These are phyloP conservation scores for Ramularia endophylla DNA, from an alignment of 2,329 filamentous ascomycete genomes.

Conservation along the genomic window DNA sequence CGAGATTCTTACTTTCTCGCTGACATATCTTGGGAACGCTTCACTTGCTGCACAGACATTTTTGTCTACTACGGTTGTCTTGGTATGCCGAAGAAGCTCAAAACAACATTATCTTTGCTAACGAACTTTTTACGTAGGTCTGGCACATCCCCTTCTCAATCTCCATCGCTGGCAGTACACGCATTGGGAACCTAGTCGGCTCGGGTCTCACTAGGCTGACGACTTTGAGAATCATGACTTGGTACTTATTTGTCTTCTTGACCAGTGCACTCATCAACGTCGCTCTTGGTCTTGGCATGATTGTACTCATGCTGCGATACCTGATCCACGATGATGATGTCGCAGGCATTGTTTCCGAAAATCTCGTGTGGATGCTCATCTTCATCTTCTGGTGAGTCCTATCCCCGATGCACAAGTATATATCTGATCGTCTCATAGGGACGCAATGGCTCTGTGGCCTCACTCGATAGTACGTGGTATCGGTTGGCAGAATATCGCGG, in stretches of 20 bases:
- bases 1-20: slow-evolving; percentile 32
- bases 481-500: slow-evolving; percentile 35
- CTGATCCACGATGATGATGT: slow-evolving; percentile 34
- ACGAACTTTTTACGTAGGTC: too few relatives aligned
- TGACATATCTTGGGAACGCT: slow-evolving; percentile 18
- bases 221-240: slow-evolving; percentile 27
- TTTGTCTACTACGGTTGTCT: slow-evolving; percentile 21
- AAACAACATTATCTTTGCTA: too few relatives aligned
- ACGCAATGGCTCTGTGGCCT: slow-evolving; percentile 32
- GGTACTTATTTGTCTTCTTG: slow-evolving; percentile 27
- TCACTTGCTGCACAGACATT: slow-evolving; percentile 22
- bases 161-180: slow-evolving; percentile 34
- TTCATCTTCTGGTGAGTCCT: slow-evolving; percentile 17
- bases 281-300: slow-evolving; percentile 26
- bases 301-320: slow-evolving; percentile 28
- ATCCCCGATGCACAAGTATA: too few relatives aligned
- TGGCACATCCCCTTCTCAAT: slow-evolving; percentile 38
- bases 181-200: slow-evolving; percentile 36
- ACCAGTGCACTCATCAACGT: slow-evolving; percentile 33
- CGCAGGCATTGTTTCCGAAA: slow-evolving; percentile 27
- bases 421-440: slow-evolving; percentile 24
- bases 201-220: slow-evolving; percentile 31
- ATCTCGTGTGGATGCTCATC: slow-evolving; percentile 32
- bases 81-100: slow-evolving; percentile 5
- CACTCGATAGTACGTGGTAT: slow-evolving; percentile 34